Conservation (phyloP, 2,329 filamentous ascomycete species). For the Penicillium sp. region DNA sequence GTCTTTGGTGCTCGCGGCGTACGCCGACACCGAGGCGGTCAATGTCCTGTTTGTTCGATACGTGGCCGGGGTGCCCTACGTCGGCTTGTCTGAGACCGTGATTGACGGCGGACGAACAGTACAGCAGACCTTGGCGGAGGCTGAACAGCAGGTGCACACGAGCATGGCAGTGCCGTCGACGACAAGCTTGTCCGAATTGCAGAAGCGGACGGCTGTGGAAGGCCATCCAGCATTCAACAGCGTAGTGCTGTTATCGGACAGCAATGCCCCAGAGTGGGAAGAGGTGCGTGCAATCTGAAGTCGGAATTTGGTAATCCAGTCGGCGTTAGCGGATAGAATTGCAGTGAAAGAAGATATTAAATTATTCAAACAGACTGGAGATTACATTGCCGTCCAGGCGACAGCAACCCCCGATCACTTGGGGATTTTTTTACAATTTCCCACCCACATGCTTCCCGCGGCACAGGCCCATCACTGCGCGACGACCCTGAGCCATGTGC, state of each 20-base stretch:
- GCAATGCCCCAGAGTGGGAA: neutral
- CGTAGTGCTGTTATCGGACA: neutral
- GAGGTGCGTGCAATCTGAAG: neutral
- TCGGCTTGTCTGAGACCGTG: neutral
- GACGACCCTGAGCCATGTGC: slow-evolving; percentile 1
- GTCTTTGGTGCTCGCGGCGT: neutral
- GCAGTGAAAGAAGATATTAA: neutral
- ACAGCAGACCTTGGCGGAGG: neutral
- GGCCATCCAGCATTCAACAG: neutral
- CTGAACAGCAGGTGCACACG: neutral
- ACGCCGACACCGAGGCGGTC: neutral
- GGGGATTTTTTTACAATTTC: neutral
- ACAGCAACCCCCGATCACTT: neutral
- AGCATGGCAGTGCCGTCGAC: neutral
- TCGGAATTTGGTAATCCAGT: neutral
- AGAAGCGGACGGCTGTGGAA: neutral
- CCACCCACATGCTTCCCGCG: neutral
- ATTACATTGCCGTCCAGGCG: neutral
- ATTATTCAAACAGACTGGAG: neutral
- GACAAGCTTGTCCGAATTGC: neutral
- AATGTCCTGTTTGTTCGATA: neutral
- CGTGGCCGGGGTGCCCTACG: neutral
- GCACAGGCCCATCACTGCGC: slow-evolving; percentile 1
- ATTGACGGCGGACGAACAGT: neutral
- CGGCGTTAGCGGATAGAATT: neutral